phyloP scores from a whole-genome alignment of 306 rosid genomes.

The Boehmeria nivea region DNA sequence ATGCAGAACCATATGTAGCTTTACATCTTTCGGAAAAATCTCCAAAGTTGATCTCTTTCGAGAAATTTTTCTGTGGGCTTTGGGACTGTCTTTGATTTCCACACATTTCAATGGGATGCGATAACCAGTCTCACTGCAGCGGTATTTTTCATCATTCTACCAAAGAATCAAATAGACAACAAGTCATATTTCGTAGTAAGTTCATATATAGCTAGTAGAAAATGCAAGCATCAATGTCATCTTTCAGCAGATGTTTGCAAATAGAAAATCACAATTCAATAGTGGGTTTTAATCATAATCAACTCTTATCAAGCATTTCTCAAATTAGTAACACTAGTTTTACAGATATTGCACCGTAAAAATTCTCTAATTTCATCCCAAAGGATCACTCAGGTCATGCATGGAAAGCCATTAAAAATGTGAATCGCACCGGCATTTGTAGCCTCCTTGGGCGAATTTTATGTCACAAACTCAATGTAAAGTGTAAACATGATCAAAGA shows the following conservation, averaged over 20 bases:
- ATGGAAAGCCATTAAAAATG: neutral
- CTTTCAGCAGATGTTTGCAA: too few species aligned
- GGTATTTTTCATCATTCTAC: conserved; percentile 65
- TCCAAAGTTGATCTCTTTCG: conserved; percentile 40
- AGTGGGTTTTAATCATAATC: too few species aligned
- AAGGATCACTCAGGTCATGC: neutral
- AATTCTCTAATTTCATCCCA: neutral
- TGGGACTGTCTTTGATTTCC: conserved; percentile 42
- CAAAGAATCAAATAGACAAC: conserved; percentile 6
- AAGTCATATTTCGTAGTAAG: too few species aligned
- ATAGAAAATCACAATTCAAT: too few species aligned
- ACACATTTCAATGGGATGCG: conserved; percentile 82
- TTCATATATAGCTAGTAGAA: too few species aligned
- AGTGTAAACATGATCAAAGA: too few species aligned
- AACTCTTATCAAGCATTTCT: too few species aligned
- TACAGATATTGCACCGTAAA: neutral
- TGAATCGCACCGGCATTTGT: neutral
- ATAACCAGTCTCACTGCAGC: conserved; percentile 94
- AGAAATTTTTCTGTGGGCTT: conserved; percentile 28
- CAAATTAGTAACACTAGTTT: neutral
- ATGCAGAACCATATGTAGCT: conserved; percentile 18
- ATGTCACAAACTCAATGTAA: neutral
- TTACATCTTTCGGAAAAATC: conserved; percentile 24
- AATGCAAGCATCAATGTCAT: too few species aligned
- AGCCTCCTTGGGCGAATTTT: neutral